phyloP scores from a whole-genome alignment of 1,139 yeast species.

The Saccharomycopsis hybrid region DNA sequence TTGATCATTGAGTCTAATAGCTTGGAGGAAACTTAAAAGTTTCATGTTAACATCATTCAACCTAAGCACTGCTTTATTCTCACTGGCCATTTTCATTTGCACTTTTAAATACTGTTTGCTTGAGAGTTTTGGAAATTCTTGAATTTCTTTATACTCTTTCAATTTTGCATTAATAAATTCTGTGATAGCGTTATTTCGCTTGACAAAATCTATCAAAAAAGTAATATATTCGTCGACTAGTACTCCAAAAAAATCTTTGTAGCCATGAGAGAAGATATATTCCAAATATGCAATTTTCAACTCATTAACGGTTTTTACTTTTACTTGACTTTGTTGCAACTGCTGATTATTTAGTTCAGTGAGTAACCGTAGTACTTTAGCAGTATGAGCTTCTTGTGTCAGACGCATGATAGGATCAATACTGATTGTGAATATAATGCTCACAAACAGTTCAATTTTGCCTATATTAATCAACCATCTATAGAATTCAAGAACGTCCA shows the following conservation, averaged over 20 bases:
- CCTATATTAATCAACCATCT: conserved; percentile 2
- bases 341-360: not conserved
- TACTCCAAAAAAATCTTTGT: conserved; percentile 3
- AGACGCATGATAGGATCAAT: too few relatives aligned
- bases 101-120: conserved; percentile 9
- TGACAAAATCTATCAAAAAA: conserved; percentile 12
- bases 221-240: conserved; percentile 1
- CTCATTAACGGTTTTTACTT: not conserved
- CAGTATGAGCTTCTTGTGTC: too few relatives aligned
- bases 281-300: conserved; percentile 10
- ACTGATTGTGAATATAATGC: too few relatives aligned
- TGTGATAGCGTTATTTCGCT: not conserved
- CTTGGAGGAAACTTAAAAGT: not conserved
- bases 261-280: not conserved
- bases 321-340: not conserved
- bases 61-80: not conserved
- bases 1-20: not conserved
- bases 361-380: too few relatives aligned
- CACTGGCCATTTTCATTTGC: conserved; percentile 2
- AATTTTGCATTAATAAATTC: not conserved
- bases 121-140: conserved; percentile 10
- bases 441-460: not conserved
- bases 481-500: not conserved
- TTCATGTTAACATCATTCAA: not conserved
- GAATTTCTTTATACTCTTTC: not conserved